Evolutionary conservation across 768 basidiomycete genomes (phyloP), one percentile per base, ranked within the genome.

Genomic region (Tulasnella sp.): DNA sequence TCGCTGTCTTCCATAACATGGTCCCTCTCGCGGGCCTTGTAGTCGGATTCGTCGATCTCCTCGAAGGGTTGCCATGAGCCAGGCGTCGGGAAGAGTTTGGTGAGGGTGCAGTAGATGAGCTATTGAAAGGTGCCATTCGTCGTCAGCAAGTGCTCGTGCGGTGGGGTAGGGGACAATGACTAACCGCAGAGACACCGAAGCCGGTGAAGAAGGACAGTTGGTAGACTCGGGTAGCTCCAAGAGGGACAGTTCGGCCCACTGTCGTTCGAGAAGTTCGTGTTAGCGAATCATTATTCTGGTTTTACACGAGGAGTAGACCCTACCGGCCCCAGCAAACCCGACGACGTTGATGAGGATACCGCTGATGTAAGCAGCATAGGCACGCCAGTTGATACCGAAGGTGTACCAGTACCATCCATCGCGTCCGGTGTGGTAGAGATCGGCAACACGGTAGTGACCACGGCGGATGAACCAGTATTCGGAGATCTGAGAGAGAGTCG

Each of bases 181-280:
- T 7, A 17, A 70, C 69, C 9, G 85, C 82, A 1, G 91, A 90
- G 52, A 88, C 84, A 36, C 86, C 87, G 75, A 92, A 90, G 35
- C 92, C 92, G n/a, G 89, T 89, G 80, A 93, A 90, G 84, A 92
- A 94, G 14, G 90, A 87, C 82, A 92, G 84, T 68, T 88, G 81
- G 79, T 90, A 91, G 75, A 91, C 85, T 69, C 86, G 84, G n/a
- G 87, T 90, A 1, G 91, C 90, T 5, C 85, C 86, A 32, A 89
- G 77, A 6, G 90, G 87, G 0, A 92, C 90, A 0, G 77, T 79
- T 42, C 82, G 83, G 8, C 89, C 89, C 9, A 75, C 86, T 86
- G 69, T 40, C 29, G 11, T 32, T 52, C 6, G n/a, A 70, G 3
- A 29, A 36, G 17, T 29, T 11, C 26, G 67, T 14, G n/a, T 35